Evolutionary conservation across 305 asterid genomes (phyloP), one percentile per base, ranked within the genome.

Genomic region (Petunia hybrid): DNA sequence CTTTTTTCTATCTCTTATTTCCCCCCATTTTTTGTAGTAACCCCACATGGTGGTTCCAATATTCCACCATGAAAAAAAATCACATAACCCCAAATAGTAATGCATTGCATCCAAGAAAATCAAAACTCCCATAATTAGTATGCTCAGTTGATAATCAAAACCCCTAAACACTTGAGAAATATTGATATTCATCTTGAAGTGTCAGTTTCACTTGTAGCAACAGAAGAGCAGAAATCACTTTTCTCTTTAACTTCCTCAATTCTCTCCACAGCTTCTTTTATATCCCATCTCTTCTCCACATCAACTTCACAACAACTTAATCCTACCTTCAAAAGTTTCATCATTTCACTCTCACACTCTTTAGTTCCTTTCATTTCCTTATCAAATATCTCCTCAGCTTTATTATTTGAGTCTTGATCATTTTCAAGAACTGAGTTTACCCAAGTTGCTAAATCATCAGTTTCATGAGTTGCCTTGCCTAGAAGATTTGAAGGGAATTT

Each of bases 201-300:
- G 80, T 87, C 89, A 16, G 82, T 79, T 51, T 86, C 91, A 48
- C 88, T 85, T 4, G 90, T 77, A 42, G 46, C 46, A 73, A 86
- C 84, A 42, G 88, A 80, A 4, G 92, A 87, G 68, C 85, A 81
- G 77, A 82, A 82, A 59, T 88, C 91, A 36, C 87, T 94, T 80
- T 77, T 90, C 56, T 91, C 91, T 82, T 83, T 89, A 2, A 95
- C 81, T 83, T 88, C 95, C 74, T 94, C 95, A 43, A 95, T 89
- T 88, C 77, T 89, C 48, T 84, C 95, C 31, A 80, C 88, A 0
- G 85, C 96, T 82, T 90, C 93, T n/a, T 81, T 89, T 0, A 95
- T 87, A 64, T 91, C 97, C 80, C 89, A 93, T 78, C 99, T 81
- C 48, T 66, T 86, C 8, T 91, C 97, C 14, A 78, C 77, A 62